Evolutionary conservation across 1,284 basidiomycete genomes (phyloP), one percentile per base, ranked within the genome.

Genomic region (Moniliella sp.): DNA sequence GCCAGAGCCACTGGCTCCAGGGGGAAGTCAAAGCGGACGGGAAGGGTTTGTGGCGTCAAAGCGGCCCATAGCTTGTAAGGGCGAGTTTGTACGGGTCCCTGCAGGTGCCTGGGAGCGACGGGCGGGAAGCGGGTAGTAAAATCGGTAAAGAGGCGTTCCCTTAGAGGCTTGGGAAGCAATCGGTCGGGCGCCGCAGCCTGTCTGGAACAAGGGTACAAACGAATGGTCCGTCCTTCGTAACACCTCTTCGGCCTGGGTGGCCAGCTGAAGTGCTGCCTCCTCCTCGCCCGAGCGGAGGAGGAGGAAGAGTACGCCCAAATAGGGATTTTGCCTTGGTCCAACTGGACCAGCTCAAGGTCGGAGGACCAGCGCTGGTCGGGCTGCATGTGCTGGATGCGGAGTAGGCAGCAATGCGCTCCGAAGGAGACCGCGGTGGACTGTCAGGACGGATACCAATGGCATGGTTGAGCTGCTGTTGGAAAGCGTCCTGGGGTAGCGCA

Each of bases 1-100:
- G 74, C 88, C 88, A 99, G 21, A 94, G 68, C 88, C 91, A 99
- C 62, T 94, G 88, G 57, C 94, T 88, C 3, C 82, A 88, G 4
- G 81, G 88, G 11, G 72, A 70, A 1, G 83, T 91, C 4, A 94
- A 80, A 30, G 77, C 72, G 5, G 73, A 70, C 1, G 86, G 76
- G 46, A 74, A 78, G 37, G 82, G 71, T 34, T 81, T 69, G 4
- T 71, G 64, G 83, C 73, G 48, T 99, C 88, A 34, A 93, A 73
- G 44, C 80, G 76, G 25, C 86, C 88, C 66, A 97, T 77, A 97
- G 67, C 57, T 93, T 91, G 69, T 91, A 94, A 97, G 63, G 0
- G 84, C 86, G 32, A 83, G 72, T 62, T 93, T 93, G 71, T 83
- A 94, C 1, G 86, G 84, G 61, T 94, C 91, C 26, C 51, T 46